Conservation (phyloP, 2,329 filamentous ascomycete species). For the Pleoardoris graminearum region DNA sequence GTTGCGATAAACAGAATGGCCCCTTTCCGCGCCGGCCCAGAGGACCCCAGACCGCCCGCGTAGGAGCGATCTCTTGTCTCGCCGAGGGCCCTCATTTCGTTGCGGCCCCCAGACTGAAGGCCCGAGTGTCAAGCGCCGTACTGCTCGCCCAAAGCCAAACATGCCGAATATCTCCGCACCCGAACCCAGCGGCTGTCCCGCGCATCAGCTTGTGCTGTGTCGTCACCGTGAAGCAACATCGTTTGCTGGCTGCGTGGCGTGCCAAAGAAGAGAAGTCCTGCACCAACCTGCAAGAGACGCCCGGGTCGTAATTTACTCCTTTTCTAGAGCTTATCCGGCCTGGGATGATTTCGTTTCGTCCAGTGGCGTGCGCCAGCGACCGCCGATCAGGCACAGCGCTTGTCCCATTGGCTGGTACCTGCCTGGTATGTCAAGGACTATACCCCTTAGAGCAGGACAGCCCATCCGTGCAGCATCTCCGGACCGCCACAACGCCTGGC, state of each 20-base stretch:
- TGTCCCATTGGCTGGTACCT: slow-evolving; percentile 35
- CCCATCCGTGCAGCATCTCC: slow-evolving; percentile 31
- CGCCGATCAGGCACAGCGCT: slow-evolving; percentile 39
- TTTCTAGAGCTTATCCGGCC: slow-evolving; percentile 32
- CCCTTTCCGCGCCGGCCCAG: slow-evolving; percentile 20
- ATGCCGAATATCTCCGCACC: background rate
- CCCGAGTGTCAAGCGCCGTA: background rate
- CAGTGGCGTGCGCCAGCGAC: slow-evolving; percentile 21
- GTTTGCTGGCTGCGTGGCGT: slow-evolving; percentile 16
- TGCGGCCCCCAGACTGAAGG: slow-evolving; percentile 7
- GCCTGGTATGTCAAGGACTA: slow-evolving; percentile 22
- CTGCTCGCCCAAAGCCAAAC: background rate
- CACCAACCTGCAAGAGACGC: slow-evolving; percentile 15
- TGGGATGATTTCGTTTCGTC: slow-evolving; percentile 30
- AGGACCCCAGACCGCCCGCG: slow-evolving; percentile 23
- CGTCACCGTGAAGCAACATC: slow-evolving; percentile 7
- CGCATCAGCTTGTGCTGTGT: slow-evolving; percentile 6
- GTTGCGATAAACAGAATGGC: slow-evolving; percentile 15
- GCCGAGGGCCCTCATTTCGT: slow-evolving; percentile 34
- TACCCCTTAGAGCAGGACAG: slow-evolving; percentile 28
- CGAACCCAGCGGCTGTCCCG: slow-evolving; percentile 7
- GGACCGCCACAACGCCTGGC: slow-evolving; percentile 40
- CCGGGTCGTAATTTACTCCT: slow-evolving; percentile 34
- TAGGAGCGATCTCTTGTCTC: slow-evolving; percentile 27
- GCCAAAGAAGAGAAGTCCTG: slow-evolving; percentile 20